A percentile compares a stretch with the other conserved stretches of the same genome.
Conservation (phyloP, 2,329 filamentous ascomycete genomes). For the Cordyceps tenuipes region DNA sequence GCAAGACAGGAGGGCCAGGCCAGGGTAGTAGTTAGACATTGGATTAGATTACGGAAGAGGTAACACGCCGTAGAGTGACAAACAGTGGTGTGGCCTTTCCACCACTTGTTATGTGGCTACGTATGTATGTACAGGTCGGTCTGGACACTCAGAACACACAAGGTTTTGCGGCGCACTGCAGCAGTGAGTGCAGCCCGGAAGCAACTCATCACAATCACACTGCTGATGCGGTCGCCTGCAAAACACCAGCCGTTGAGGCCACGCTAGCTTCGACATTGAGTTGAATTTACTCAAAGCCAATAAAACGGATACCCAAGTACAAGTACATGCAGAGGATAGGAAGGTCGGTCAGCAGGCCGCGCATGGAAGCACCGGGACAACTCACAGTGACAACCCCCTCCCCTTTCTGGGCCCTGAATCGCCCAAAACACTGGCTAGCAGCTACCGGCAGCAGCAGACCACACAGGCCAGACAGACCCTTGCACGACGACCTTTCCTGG, state of each 20-base stretch:
- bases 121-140: too few relatives aligned
- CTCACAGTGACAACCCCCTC: not conserved
- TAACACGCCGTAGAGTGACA: too few relatives aligned
- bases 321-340: not conserved
- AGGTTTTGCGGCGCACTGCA: too few relatives aligned
- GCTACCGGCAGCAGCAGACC: too few relatives aligned
- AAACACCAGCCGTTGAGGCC: not conserved
- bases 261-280: too few relatives aligned
- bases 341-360: not conserved
- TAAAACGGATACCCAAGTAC: not conserved
- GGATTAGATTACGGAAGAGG: not conserved
- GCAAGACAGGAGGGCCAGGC: not conserved
- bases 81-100: not conserved
- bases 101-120: too few relatives aligned
- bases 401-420: not conserved
- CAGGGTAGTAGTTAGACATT: constrained; percentile 4
- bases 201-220: too few relatives aligned
- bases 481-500: not conserved
- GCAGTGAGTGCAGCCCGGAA: too few relatives aligned
- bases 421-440: not conserved
- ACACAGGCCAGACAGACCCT: not conserved
- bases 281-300: too few relatives aligned
- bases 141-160: too few relatives aligned
- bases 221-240: too few relatives aligned
- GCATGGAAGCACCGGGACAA: too few relatives aligned